Percentiles rank a stretch among this genome's conserved stretches.
Evolutionary conservation across 2,329 filamentous ascomycete species (phyloP).

Genomic region (Fusarium sp.): DNA sequence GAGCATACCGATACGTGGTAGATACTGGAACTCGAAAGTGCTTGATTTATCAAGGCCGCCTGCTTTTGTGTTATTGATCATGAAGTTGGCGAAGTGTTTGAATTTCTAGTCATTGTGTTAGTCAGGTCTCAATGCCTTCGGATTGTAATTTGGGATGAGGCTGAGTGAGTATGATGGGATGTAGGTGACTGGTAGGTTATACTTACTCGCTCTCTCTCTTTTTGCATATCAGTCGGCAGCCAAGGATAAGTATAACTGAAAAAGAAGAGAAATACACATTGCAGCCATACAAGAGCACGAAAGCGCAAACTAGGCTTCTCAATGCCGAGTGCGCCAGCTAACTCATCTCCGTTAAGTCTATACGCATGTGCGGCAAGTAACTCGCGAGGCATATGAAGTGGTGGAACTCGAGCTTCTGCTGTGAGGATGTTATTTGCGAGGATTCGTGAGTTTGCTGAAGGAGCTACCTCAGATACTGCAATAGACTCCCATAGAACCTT

Average conservation of each 20-base stretch:
- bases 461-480: constrained; percentile 72
- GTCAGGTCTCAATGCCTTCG: constrained; percentile 1
- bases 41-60: constrained; percentile 72
- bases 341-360: constrained; percentile 75
- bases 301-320: constrained; percentile 68
- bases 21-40: constrained; percentile 77
- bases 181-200: background rate
- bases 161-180: background rate
- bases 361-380: constrained; percentile 76
- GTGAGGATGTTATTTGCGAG: constrained; percentile 82
- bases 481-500: constrained; percentile 75
- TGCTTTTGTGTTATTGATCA: constrained; percentile 68
- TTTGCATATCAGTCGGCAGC: constrained; percentile 52
- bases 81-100: constrained; percentile 55
- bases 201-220: constrained; percentile 48
- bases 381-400: constrained; percentile 71
- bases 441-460: constrained; percentile 69
- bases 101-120: constrained; percentile 43
- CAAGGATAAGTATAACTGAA: constrained; percentile 60
- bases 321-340: constrained; percentile 70
- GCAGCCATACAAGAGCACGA: constrained; percentile 68
- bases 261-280: constrained; percentile 73
- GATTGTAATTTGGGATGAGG: background rate
- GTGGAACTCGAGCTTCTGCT: constrained; percentile 72
- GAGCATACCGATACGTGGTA: constrained; percentile 60